phyloP scores from a whole-genome alignment of 768 basidiomycete genomes.

The Mycena albidolilacea region DNA sequence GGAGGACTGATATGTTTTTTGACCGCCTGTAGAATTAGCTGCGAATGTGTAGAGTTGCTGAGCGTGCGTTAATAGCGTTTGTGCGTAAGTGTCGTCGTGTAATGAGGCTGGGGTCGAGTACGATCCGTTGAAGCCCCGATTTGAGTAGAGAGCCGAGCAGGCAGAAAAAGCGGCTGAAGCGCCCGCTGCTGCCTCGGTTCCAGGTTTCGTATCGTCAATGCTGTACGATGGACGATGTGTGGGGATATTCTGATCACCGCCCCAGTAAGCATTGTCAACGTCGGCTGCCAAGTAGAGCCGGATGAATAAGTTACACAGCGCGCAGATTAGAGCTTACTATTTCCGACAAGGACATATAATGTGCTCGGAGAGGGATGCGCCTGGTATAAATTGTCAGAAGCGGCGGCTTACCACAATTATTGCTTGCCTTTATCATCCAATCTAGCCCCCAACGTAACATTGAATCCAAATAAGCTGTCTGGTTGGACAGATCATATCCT shows the following conservation, averaged over 20 bases:
- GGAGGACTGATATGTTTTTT: conserved; percentile 76
- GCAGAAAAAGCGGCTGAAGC: conserved; percentile 91
- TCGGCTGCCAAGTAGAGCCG: conserved; percentile 55
- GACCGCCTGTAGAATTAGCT: conserved; percentile 72
- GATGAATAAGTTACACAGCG: conserved; percentile 10
- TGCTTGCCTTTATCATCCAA: conserved; percentile 88
- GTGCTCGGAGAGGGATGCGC: conserved; percentile 84
- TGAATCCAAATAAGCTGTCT: conserved; percentile 92
- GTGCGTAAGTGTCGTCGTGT: conserved; percentile 80
- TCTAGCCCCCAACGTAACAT: conserved; percentile 93
- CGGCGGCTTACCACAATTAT: neutral
- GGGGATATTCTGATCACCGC: conserved; percentile 86
- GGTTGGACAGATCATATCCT: conserved; percentile 90
- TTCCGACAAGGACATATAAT: conserved; percentile 84
- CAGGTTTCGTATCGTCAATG: conserved; percentile 85
- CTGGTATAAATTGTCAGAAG: conserved; percentile 53
- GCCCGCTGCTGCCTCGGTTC: conserved; percentile 91
- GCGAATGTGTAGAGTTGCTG: conserved; percentile 84
- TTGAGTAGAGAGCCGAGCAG: conserved; percentile 86
- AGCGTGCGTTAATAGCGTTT: conserved; percentile 80
- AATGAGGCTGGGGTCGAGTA: conserved; percentile 76
- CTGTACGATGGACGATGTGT: conserved; percentile 81
- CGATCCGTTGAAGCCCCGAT: conserved; percentile 66
- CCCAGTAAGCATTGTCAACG: conserved; percentile 89
- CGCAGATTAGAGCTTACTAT: conserved; percentile 57